Conservation (phyloP, 805 yeast species). For the Nakazawaea pomicola region DNA sequence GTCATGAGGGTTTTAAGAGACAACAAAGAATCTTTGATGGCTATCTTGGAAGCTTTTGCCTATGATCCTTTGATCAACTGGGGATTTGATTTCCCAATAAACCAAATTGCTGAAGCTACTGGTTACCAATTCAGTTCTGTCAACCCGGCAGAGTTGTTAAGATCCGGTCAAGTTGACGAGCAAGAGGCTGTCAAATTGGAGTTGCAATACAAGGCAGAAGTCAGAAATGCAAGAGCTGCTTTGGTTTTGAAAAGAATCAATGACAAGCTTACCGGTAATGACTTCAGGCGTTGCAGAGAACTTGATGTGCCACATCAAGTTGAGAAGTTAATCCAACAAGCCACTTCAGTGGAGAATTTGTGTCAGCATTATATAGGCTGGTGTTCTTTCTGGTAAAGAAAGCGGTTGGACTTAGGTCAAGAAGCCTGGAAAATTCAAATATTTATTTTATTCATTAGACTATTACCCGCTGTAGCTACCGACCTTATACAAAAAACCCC, state of each 20-base stretch:
- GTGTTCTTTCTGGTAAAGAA: conserved; percentile 94
- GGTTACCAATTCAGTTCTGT: conserved; percentile 64
- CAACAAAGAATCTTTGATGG: conserved; percentile 95
- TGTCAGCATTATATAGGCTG: conserved; percentile 98
- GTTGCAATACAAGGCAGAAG: conserved; percentile 63
- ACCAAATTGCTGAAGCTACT: conserved; percentile 68
- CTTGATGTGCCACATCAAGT: conserved; percentile 86
- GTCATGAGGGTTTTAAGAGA: conserved; percentile 93
- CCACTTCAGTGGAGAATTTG: conserved; percentile 90
- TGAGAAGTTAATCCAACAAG: conserved; percentile 89
- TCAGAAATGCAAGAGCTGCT: conserved; percentile 85
- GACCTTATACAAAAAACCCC: too few species aligned
- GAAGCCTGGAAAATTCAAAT: too few species aligned
- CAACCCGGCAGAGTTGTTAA: conserved; percentile 64
- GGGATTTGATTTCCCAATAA: conserved; percentile 94
- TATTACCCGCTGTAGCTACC: too few species aligned
- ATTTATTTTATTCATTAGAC: too few species aligned
- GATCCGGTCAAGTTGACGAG: conserved; percentile 71
- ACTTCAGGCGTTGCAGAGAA: conserved; percentile 66
- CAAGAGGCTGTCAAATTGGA: conserved; percentile 70
- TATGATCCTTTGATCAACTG: conserved; percentile 97
- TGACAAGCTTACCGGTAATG: conserved; percentile 91
- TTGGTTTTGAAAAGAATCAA: conserved; percentile 85
- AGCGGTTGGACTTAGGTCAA: too few species aligned
- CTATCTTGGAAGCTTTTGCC: conserved; percentile 96